Base-by-base conservation (phyloP, 1,284 basidiomycete genomes). In the Porogramme epimiltina region DNA sequence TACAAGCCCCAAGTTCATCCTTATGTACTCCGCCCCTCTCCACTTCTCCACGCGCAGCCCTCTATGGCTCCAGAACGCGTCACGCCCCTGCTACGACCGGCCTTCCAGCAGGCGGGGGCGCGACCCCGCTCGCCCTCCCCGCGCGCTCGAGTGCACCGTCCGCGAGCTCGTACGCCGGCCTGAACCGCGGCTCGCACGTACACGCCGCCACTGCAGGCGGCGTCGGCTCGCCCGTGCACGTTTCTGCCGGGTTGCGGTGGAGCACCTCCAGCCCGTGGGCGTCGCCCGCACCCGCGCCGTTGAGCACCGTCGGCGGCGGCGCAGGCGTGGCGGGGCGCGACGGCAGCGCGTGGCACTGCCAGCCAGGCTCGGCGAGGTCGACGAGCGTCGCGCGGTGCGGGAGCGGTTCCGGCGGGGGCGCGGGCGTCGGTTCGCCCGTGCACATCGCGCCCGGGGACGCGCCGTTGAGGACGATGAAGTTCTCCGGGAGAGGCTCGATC, bases 101-200 rank as follows among this genome's bases (percentile, higher is more conserved):
- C n/a, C n/a, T n/a, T n/a, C n/a, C n/a, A n/a, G n/a, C n/a, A n/a
- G n/a, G 28, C 28, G 28, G 28, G 28, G 13, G 28, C 28, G 28
- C 8, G 28, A 31, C 13, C 34, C 9, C 34, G 23, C 23, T 26
- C 34, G 47, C 54, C 16, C 54, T 24, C 13, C 54, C 58, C 20
- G 78, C 82, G 23, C 95, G 79, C 70, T 98, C 95, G 46, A 91
- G 75, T 22, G 72, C 73, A 11, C 81, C 90, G 64, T 97, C 93
- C 46, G 76, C 58, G 8, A 95, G 76, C 70, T 91, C 86, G 70
- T 92, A 91, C 0, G 92, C 92, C 0, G 93, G 93, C 25, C 75
- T 73, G 69, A 90, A 91, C 25, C 70, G 72, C 54, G 51, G 52
- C 45, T 37, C 47, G 42, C 62, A 62, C 28, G 40, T 51, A 26